Percentiles rank a stretch among this genome's conserved stretches.
Conservation (phyloP, 306 rosid genomes). For the Datisca glomerata region DNA sequence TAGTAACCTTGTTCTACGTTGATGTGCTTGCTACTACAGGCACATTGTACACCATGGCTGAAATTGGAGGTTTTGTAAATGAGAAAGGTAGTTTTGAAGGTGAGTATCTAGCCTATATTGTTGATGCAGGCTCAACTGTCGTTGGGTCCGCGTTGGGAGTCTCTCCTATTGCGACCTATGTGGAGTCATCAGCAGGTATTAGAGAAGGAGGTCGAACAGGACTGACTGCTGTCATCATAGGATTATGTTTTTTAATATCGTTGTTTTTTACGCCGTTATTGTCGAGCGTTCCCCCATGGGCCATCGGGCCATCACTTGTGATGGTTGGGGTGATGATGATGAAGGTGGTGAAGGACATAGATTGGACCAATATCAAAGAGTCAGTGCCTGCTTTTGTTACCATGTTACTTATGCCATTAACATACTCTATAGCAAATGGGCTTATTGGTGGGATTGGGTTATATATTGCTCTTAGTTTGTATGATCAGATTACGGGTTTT, state of each 20-base stretch:
- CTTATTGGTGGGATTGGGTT: conserved; percentile 78
- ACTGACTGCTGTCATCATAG: conserved; percentile 56
- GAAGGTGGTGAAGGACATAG: conserved; percentile 81
- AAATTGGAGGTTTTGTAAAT: conserved; percentile 53
- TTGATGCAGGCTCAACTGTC: conserved; percentile 66
- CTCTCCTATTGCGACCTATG: conserved; percentile 52
- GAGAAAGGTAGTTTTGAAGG: conserved; percentile 80
- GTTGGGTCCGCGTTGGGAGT: conserved; percentile 62
- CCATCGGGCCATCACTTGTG: conserved; percentile 78
- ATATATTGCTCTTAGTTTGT: conserved; percentile 47
- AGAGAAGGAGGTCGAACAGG: conserved; percentile 92
- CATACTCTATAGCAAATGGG: conserved; percentile 85
- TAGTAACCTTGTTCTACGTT: conserved; percentile 67
- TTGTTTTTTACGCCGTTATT: conserved; percentile 66
- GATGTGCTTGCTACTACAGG: conserved; percentile 81
- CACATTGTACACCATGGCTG: conserved; percentile 75
- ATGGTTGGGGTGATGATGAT: conserved; percentile 98
- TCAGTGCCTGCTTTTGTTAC: conserved; percentile 78
- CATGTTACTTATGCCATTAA: conserved; percentile 77
- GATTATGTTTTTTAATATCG: conserved; percentile 53
- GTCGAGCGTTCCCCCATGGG: conserved; percentile 94
- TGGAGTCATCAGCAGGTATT: conserved; percentile 74
- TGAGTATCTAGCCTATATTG: conserved; percentile 67
- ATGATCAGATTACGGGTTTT: conserved; percentile 24
- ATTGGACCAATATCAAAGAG: conserved; percentile 54